Percentiles rank a stretch among this genome's conserved stretches.
Evolutionary conservation across 306 rosid genomes (phyloP).

Genomic region (Trichosanthes cucumerina): DNA sequence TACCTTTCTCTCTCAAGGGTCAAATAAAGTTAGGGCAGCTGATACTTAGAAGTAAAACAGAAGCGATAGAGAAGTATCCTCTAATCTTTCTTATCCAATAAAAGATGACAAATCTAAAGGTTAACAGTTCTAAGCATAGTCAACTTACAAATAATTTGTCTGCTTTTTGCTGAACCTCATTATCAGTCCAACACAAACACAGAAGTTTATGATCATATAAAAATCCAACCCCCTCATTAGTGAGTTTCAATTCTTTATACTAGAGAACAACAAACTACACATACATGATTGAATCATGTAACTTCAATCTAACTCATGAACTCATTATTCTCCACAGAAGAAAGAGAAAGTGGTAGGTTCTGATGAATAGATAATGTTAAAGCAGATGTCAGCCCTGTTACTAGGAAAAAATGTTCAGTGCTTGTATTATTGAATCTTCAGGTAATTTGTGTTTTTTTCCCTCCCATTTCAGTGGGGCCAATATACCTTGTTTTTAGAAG

Average conservation of each 20-base stretch:
- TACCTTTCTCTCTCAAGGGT: background rate
- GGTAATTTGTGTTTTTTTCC: background rate
- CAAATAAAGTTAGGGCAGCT: background rate
- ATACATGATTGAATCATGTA: background rate
- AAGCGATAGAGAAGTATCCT: background rate
- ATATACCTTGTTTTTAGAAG: background rate
- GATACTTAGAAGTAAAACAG: background rate
- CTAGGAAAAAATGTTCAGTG: background rate
- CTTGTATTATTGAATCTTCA: background rate
- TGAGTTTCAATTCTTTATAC: background rate
- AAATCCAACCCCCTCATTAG: background rate
- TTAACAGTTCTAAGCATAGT: background rate
- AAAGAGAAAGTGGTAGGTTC: background rate
- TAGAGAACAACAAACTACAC: background rate
- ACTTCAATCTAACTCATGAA: background rate
- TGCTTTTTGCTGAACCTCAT: background rate
- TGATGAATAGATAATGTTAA: background rate
- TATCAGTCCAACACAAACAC: background rate
- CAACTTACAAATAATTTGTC: background rate
- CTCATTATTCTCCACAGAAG: background rate
- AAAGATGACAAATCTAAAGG: background rate
- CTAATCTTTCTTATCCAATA: background rate
- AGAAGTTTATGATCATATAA: background rate
- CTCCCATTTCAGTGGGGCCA: background rate
- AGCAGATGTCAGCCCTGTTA: constrained; percentile 3